These are phyloP conservation scores for Parachlorella kessleri DNA, from an alignment of 139 green algal species.

Conservation along the genomic window DNA sequence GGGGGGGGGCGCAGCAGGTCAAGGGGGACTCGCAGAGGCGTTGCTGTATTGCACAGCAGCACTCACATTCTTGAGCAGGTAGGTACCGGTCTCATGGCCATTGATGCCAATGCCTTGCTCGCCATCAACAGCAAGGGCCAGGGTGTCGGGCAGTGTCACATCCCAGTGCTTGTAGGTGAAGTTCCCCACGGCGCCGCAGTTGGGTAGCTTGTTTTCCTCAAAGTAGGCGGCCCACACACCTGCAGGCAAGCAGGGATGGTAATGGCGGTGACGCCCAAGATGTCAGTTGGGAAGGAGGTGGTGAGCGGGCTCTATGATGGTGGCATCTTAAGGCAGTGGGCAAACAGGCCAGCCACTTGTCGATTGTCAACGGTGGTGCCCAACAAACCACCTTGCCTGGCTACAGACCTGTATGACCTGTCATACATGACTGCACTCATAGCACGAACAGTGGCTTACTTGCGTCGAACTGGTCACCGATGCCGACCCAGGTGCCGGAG, in stretches of 20 bases:
- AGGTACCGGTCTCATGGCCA: background rate
- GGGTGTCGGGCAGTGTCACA: background rate
- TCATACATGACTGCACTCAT: no score
- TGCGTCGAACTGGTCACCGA: slow-evolving; percentile 1
- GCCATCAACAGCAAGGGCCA: background rate
- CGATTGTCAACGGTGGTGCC: no score
- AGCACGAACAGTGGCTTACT: no score
- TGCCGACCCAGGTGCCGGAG: background rate
- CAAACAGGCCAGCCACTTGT: no score
- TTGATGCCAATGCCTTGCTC: background rate
- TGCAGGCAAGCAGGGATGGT: background rate
- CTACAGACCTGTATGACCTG: no score
- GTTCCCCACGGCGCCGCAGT: background rate
- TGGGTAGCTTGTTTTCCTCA: background rate
- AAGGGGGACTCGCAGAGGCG: no score
- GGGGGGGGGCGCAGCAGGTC: no score
- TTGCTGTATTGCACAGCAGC: background rate
- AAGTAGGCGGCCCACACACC: slow-evolving; percentile 2
- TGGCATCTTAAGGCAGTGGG: no score
- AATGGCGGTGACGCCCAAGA: no score
- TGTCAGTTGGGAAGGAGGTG: no score
- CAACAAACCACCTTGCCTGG: no score
- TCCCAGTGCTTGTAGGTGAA: slow-evolving; percentile 3
- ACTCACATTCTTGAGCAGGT: background rate
- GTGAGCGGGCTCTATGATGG: no score